phyloP scores from a whole-genome alignment of 2,329 filamentous ascomycete genomes.

The Chaetoscypha palmicola region DNA sequence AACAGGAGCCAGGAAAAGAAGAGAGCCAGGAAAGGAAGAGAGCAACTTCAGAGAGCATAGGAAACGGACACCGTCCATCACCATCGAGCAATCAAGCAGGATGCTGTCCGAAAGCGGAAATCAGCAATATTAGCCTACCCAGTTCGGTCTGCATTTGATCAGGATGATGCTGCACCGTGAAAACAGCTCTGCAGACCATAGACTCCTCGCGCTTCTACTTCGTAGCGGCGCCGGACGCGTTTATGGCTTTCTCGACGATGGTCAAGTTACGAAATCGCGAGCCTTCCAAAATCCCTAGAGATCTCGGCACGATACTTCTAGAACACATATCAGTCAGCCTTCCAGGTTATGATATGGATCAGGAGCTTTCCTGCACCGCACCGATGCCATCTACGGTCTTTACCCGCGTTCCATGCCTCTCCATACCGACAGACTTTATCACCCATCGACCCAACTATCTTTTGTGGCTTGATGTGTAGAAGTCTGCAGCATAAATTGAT shows the following conservation, averaged over 20 bases:
- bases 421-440: too few relatives aligned
- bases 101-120: background rate
- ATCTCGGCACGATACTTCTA: too few relatives aligned
- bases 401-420: background rate
- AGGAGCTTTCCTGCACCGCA: too few relatives aligned
- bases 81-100: background rate
- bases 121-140: conserved; percentile 3
- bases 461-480: conserved; percentile 2
- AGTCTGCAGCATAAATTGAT: conserved; percentile 5
- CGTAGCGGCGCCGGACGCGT: background rate
- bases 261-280: too few relatives aligned
- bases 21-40: too few relatives aligned
- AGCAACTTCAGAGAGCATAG: background rate
- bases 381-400: too few relatives aligned
- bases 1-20: too few relatives aligned
- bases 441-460: too few relatives aligned
- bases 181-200: background rate
- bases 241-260: background rate
- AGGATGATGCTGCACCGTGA: background rate
- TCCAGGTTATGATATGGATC: too few relatives aligned
- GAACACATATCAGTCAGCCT: too few relatives aligned
- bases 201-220: conserved; percentile 1
- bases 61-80: background rate
- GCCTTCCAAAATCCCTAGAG: too few relatives aligned
- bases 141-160: background rate